phyloP scores from a whole-genome alignment of 306 rosid species.

The Dicorynia guianensis region DNA sequence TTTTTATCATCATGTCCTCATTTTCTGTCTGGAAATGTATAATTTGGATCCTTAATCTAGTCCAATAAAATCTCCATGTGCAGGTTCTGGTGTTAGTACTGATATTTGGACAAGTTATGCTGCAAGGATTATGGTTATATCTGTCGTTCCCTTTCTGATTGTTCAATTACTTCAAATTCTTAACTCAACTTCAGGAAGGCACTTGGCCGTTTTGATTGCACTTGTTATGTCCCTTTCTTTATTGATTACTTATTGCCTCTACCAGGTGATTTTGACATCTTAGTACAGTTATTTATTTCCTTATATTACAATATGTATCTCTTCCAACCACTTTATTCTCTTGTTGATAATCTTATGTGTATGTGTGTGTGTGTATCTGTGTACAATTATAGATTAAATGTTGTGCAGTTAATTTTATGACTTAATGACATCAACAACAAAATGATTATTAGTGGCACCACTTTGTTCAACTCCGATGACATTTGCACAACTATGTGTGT shows the following conservation, averaged over 20 bases:
- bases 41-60: slow-evolving; percentile 6
- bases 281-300: slow-evolving; percentile 3
- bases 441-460: not conserved
- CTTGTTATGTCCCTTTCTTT: slow-evolving; percentile 65
- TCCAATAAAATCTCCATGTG: too few relatives aligned
- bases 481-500: not conserved
- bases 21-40: not conserved
- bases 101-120: too few relatives aligned
- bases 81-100: too few relatives aligned
- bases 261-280: slow-evolving; percentile 65
- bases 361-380: too few relatives aligned
- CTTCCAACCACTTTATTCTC: not conserved
- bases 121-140: too few relatives aligned
- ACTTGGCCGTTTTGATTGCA: slow-evolving; percentile 76
- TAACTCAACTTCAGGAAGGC: slow-evolving; percentile 75
- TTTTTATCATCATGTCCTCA: too few relatives aligned
- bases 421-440: not conserved
- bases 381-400: too few relatives aligned
- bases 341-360: not conserved
- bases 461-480: slow-evolving; percentile 9
- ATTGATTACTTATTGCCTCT: slow-evolving; percentile 71
- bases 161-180: slow-evolving; percentile 90
- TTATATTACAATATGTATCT: not conserved
- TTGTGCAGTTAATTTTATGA: not conserved
- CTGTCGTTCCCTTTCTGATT: slow-evolving; percentile 73